Conservation (phyloP, 495 filamentous ascomycete species). For the Glonium stellatum region DNA sequence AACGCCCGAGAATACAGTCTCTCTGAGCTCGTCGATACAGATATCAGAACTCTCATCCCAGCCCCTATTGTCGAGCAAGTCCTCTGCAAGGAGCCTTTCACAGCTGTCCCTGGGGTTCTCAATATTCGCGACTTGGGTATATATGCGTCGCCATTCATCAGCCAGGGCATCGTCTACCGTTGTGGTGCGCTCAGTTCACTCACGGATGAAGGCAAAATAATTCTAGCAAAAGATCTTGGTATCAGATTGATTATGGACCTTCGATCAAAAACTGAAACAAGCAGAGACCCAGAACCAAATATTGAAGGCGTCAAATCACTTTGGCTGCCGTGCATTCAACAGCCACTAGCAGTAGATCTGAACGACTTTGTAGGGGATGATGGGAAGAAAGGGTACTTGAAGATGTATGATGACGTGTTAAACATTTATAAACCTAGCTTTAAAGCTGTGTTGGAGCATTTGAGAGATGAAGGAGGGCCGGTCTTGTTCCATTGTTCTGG, state of each 20-base stretch:
- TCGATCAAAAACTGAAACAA: conserved; percentile 49
- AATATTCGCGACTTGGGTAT: conserved; percentile 59
- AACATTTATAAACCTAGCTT: conserved; percentile 40
- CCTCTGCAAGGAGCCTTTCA: conserved; percentile 42
- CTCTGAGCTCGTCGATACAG: conserved; percentile 5
- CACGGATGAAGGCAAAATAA: conserved; percentile 44
- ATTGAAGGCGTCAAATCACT: conserved; percentile 32
- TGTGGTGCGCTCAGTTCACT: conserved; percentile 51
- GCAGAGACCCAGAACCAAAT: conserved; percentile 30
- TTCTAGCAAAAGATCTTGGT: conserved; percentile 45
- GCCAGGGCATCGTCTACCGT: conserved; percentile 48
- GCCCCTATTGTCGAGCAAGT: neutral
- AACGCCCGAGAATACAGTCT: neutral
- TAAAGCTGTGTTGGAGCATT: conserved; percentile 37
- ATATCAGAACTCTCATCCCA: conserved; percentile 6
- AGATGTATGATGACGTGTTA: conserved; percentile 30
- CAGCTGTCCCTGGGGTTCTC: conserved; percentile 44
- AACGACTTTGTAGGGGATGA: conserved; percentile 10
- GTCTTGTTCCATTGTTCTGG: conserved; percentile 53
- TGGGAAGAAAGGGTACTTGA: conserved; percentile 11
- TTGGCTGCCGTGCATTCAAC: neutral
- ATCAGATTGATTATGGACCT: conserved; percentile 61
- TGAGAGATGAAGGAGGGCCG: conserved; percentile 38
- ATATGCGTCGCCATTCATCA: conserved; percentile 41
- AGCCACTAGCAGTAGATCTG: conserved; percentile 6